Base-by-base conservation (phyloP, 306 rosid species). In the Pyrus bretschneideri region DNA sequence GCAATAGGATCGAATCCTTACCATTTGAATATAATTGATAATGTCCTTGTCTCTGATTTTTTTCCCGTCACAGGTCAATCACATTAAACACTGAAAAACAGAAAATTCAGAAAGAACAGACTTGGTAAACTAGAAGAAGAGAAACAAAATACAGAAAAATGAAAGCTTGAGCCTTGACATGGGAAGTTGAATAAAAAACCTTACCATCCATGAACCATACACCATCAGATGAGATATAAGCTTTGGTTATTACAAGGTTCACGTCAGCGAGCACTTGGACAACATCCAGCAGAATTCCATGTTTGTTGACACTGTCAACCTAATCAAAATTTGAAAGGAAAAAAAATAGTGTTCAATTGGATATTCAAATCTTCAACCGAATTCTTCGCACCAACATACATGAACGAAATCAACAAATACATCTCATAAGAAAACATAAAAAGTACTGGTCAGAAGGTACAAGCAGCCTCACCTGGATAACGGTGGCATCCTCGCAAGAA, bases 171-270 rank as follows among this genome's bases (percentile, higher is more conserved):
- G 14, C 1, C 19, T 33, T 35, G 66, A 14, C 57, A 22, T 9
- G 57, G 57, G 55, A 58, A 57, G 54, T 60, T 42, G 42, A 18
- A 64, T 5, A 69, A 76, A 69, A 76, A 80, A 78, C 70, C 65
- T 75, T 84, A 92, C 99, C 99, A 81, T 95, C 99, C 99, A 95
- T 95, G 86, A 90, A 95, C 97, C 97, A 92, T 46, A 90, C 90
- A 49, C 93, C 99, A 78, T 95, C 99, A 80, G 96, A 92, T 67
- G 97, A 95, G 70, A 95, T 92, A 76, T 89, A 91, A 4, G 99
- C 97, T 83, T 95, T 92, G 42, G 63, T 87, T 66, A 95, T 90
- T 66, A 86, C 78, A 62, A 95, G 92, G 83, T 95, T 92, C 86
- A 89, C 87, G 80, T 95, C 97, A 18, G 97, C 81, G 65, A 95